Evolutionary conservation across 2,329 filamentous ascomycete genomes (phyloP), one percentile per base, ranked within the genome.

Genomic region (Biscogniauxia marginata): DNA sequence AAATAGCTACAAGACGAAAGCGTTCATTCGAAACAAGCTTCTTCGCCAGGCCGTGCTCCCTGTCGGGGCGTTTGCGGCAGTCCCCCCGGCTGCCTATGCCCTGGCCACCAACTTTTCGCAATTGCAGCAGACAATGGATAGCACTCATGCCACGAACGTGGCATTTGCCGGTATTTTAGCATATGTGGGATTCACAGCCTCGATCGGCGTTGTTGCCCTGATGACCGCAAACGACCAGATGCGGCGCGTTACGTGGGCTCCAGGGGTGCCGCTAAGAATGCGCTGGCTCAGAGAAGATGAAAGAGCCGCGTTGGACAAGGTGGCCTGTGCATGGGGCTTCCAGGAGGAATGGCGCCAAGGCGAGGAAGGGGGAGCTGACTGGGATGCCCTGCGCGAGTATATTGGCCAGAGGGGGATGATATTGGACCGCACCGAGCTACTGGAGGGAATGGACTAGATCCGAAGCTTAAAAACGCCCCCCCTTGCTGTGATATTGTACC

Each of bases 191-290:
- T 90, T 91, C 61, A 92, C 92, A 4, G 87, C 85, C 3, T 91
- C 88, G 8, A 84, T 98, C 52, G 95, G 93, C 2, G 76, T 95
- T 45, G 85, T 98, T 39, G 91, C 93, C 7, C 78, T 96, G 57
- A 87, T 91, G 22, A 97, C 93, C 30, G 82, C 88, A 58, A 97
- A 97, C 73, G 93, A 98, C 71, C 92, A 98, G 74, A 96, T 97
- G 90, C 87, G 89, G 67, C 85, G 95, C 19, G 91, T 98, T 4
- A 93, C 91, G 2, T 99, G 95, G 95, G 81, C 88, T 7, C 85
- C 85, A 0, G 95, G 95, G 9, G 88, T 91, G 30, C 88, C 90
- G 20, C 76, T 98, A 61, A 83, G 89, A 59, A 83, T 91, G 67
- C 84, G 95, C 13, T 98, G 93, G 90, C 73, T 96, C 53, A 82